phyloP scores from a whole-genome alignment of 1,284 basidiomycete genomes.

The Phlebopus sp. region DNA sequence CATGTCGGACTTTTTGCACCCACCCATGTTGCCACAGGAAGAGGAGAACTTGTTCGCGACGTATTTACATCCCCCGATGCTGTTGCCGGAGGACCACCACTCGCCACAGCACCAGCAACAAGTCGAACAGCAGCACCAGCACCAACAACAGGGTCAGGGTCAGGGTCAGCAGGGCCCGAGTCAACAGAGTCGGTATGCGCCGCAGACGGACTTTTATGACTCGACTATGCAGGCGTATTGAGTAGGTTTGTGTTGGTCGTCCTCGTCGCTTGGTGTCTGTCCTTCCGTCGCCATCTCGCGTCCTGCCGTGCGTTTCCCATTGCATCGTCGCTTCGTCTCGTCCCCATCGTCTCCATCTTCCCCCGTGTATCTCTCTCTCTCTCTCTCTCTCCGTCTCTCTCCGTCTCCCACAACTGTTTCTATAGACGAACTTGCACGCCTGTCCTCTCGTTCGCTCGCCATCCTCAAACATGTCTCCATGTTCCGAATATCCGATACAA shows the following conservation, averaged over 20 bases:
- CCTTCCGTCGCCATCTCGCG: not conserved
- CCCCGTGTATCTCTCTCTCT: too few species aligned
- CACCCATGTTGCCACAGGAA: constrained; percentile 46
- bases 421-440: too few species aligned
- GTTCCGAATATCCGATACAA: too few species aligned
- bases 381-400: too few species aligned
- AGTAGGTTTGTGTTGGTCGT: constrained; percentile 4
- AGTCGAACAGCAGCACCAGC: not conserved
- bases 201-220: constrained; percentile 28
- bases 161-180: too few species aligned
- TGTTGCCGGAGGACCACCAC: constrained; percentile 37
- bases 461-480: too few species aligned
- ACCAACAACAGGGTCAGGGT: too few species aligned
- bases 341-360: too few species aligned
- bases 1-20: constrained; percentile 50
- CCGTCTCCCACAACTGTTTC: too few species aligned
- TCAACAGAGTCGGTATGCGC: not conserved
- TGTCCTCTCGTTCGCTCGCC: too few species aligned
- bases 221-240: constrained; percentile 27
- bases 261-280: not conserved
- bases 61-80: constrained; percentile 59
- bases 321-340: constrained; percentile 3
- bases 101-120: constrained; percentile 38
- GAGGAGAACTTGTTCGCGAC: constrained; percentile 53
- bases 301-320: too few species aligned